Conservation (phyloP, 768 basidiomycete genomes). For the Podaxis pistillaris region DNA sequence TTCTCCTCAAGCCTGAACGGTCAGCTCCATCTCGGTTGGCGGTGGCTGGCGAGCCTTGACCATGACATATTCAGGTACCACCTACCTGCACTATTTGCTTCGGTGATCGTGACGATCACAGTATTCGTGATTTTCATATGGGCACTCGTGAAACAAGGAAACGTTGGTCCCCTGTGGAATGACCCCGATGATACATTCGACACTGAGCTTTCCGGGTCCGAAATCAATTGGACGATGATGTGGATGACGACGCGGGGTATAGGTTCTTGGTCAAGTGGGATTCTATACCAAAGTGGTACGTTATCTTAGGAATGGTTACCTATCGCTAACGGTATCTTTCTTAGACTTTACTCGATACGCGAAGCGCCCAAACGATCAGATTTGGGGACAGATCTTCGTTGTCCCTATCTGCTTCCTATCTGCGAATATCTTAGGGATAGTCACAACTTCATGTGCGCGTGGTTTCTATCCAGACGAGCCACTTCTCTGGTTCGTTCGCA, state of each 20-base stretch:
- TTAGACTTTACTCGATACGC: slow-evolving; percentile 33
- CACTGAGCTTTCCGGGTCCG: slow-evolving; percentile 22
- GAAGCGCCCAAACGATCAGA: slow-evolving; percentile 27
- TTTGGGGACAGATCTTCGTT: slow-evolving; percentile 29
- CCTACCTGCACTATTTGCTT: slow-evolving; percentile 24
- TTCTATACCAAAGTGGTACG: slow-evolving; percentile 20
- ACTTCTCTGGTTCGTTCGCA: slow-evolving; percentile 23
- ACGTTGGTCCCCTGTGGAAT: slow-evolving; percentile 27
- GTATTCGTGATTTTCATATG: slow-evolving; percentile 28
- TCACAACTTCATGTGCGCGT: slow-evolving; percentile 25
- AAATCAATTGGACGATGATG: slow-evolving; percentile 30
- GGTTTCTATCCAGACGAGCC: slow-evolving; percentile 31
- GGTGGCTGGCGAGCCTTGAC: neutral
- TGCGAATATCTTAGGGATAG: slow-evolving; percentile 29
- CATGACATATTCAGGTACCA: slow-evolving; percentile 8
- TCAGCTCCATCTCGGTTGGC: neutral
- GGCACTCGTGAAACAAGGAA: slow-evolving; percentile 29
- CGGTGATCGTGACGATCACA: slow-evolving; percentile 24
- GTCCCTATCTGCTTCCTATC: slow-evolving; percentile 29
- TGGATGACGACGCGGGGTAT: slow-evolving; percentile 29
- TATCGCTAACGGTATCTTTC: neutral
- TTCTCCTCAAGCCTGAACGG: slow-evolving; percentile 1
- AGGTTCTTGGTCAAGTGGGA: slow-evolving; percentile 30
- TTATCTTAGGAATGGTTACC: neutral
- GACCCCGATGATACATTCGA: slow-evolving; percentile 27